A percentile compares a stretch with the other conserved stretches of the same genome.
phyloP scores from a whole-genome alignment of 2,329 filamentous ascomycete species.

The Ceratocystis huliohia region DNA sequence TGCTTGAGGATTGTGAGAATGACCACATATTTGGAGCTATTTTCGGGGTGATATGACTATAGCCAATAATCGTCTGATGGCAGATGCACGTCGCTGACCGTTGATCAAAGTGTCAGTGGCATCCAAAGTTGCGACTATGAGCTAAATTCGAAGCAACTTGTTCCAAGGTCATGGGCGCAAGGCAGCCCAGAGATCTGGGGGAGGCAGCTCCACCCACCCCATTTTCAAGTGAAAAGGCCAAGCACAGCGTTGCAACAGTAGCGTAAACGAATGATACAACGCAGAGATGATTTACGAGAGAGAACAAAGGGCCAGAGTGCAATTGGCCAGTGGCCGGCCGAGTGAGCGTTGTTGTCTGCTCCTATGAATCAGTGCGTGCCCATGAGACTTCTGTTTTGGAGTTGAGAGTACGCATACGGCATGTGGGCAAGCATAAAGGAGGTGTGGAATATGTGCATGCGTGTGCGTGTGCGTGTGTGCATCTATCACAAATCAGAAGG shows the following conservation, averaged over 20 bases:
- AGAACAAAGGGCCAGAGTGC: not conserved
- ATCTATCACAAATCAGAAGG: not conserved
- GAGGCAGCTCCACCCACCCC: not conserved
- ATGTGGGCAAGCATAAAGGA: not conserved
- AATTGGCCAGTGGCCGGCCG: not conserved
- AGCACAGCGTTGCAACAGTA: not conserved
- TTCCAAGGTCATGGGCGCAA: not conserved
- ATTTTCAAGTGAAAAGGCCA: not conserved
- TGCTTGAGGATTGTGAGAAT: not conserved
- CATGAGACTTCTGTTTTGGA: not conserved
- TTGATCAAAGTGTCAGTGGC: conserved; percentile 4
- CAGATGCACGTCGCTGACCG: not conserved
- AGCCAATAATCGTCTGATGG: not conserved
- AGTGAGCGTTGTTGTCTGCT: not conserved
- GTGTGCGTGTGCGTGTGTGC: not conserved
- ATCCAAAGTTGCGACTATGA: not conserved
- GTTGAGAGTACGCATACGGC: not conserved
- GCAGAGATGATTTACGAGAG: not conserved
- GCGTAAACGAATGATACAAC: not conserved
- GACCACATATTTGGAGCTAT: not conserved
- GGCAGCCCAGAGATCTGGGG: not conserved
- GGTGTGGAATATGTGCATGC: not conserved
- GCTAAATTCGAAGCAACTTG: not conserved
- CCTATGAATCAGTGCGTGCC: not conserved
- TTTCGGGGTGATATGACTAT: conserved; percentile 1